phyloP scores from a whole-genome alignment of 23 red algal genomes.

The Gracilaria domingensis region DNA sequence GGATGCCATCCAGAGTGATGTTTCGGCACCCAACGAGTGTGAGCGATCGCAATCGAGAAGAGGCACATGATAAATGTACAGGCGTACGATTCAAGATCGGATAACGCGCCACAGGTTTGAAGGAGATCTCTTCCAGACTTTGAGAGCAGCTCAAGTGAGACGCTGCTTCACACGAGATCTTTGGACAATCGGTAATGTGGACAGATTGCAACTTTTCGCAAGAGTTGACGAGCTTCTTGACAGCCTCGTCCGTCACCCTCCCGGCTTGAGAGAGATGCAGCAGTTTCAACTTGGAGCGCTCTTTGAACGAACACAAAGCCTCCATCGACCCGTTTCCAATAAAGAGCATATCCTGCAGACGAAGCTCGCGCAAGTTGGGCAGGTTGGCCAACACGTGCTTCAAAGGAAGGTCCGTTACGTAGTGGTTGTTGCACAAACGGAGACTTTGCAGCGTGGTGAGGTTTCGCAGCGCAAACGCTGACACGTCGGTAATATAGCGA shows the following conservation, averaged over 20 bases:
- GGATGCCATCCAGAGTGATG: conserved; percentile 41
- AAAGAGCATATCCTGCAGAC: conserved; percentile 19
- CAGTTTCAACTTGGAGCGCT: not conserved
- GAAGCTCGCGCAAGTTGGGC: conserved; percentile 13
- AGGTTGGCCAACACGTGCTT: conserved; percentile 27
- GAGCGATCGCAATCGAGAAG: conserved; percentile 49
- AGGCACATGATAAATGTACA: conserved; percentile 48
- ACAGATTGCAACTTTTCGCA: conserved; percentile 38
- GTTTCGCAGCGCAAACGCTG: conserved; percentile 20
- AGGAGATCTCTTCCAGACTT: conserved; percentile 19
- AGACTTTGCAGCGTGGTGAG: conserved; percentile 24
- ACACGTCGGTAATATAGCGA: conserved; percentile 17
- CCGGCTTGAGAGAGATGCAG: conserved; percentile 13
- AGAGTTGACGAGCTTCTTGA: conserved; percentile 57
- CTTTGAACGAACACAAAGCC: conserved; percentile 27
- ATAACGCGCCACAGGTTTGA: conserved; percentile 12
- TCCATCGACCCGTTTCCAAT: conserved; percentile 35
- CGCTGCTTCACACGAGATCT: conserved; percentile 42
- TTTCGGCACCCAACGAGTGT: conserved; percentile 46
- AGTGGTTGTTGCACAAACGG: not conserved
- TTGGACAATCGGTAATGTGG: conserved; percentile 33
- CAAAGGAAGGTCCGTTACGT: conserved; percentile 31
- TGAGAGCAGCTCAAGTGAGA: conserved; percentile 58
- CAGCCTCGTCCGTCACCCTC: conserved; percentile 32
- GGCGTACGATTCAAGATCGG: conserved; percentile 41